Evolutionary conservation across 169 alveolate species (phyloP), one percentile per base, ranked within the genome.

Genomic region (Plasmodium knowlesi): DNA sequence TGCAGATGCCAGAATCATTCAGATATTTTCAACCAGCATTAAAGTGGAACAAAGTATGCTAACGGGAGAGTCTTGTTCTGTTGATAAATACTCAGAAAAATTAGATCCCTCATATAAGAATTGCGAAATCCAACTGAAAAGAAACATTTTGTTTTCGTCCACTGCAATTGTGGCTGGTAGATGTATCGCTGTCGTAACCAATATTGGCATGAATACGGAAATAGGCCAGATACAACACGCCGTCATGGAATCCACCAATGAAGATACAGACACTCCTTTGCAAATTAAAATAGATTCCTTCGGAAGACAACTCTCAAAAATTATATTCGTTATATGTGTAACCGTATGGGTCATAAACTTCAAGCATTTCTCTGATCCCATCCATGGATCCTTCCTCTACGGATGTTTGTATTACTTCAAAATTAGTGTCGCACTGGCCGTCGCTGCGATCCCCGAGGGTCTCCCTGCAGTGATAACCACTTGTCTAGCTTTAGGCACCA

Each of bases 391-490:
- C 37, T 86, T 97, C 37, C 30, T 99, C 53, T 97, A 98, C 86
- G 99, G 99, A 25, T 98, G 99, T 86, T 98, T 99, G 71, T 99
- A 99, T 95, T 99, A 98, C 95, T 98, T 98, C 95, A 99, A 99
- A 95, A 98, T 99, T 19, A 99, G 99, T 4, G 99, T 99, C 32
- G 99, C 99, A 2, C 96, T 99, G 37, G 99, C 99, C 10, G 99
- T 99, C 34, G 99, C 99, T 41, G 99, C 99, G 30, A 99, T 99
- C 50, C 99, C 99, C 4, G 99, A 99, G 96, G 99, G 99, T 9
- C 97, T 99, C 46, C 99, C 99, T 12, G 99, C 99, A 1, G 99
- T 99, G 46, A 99, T 99, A 82, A 99, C 99, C 0, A 99, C 99
- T 5, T 98, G 99, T 93, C 93, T 99, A 43, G 99, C 99, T 43